Evolutionary conservation across 768 basidiomycete species (phyloP).

Genomic region (Pleurotus ostreatus): DNA sequence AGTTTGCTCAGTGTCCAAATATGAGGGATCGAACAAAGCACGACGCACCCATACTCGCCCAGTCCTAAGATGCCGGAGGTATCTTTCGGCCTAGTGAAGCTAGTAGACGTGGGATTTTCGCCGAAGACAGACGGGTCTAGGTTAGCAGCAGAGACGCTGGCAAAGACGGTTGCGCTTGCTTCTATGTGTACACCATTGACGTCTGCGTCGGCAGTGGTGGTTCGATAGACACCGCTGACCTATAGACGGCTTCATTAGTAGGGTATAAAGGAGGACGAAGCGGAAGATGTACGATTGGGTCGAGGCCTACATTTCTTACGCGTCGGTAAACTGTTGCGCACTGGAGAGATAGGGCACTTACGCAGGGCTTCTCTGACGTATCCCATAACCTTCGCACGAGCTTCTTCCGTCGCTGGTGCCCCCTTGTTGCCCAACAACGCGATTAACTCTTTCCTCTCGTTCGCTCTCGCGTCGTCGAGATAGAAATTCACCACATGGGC

Average conservation of each 20-base stretch:
- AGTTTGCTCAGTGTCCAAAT: background rate
- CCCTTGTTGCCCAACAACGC: slow-evolving; percentile 26
- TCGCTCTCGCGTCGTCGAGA: slow-evolving; percentile 32
- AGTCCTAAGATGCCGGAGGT: slow-evolving; percentile 26
- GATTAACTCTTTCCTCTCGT: slow-evolving; percentile 33
- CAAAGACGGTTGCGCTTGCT: slow-evolving; percentile 28
- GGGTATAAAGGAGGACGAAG: background rate
- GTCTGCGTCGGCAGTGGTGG: slow-evolving; percentile 22
- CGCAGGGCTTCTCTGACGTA: slow-evolving; percentile 47
- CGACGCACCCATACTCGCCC: slow-evolving; percentile 25
- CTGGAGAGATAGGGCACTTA: slow-evolving; percentile 15
- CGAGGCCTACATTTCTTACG: slow-evolving; percentile 17
- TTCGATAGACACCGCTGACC: slow-evolving; percentile 40
- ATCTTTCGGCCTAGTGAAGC: slow-evolving; percentile 18
- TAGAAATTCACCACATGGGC: slow-evolving; percentile 60
- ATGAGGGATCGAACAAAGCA: background rate
- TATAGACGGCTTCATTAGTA: slow-evolving; percentile 12
- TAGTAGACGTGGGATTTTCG: slow-evolving; percentile 14
- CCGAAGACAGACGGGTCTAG: slow-evolving; percentile 24
- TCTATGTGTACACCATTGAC: slow-evolving; percentile 23
- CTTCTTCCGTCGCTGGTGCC: slow-evolving; percentile 14
- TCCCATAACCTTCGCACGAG: slow-evolving; percentile 27
- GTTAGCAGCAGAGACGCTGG: slow-evolving; percentile 33
- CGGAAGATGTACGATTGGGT: slow-evolving; percentile 26
- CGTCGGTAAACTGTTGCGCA: too few species aligned